These are phyloP conservation scores for Eimeria falciformis DNA, from an alignment of 169 alveolate genomes.

Conservation along the genomic window DNA sequence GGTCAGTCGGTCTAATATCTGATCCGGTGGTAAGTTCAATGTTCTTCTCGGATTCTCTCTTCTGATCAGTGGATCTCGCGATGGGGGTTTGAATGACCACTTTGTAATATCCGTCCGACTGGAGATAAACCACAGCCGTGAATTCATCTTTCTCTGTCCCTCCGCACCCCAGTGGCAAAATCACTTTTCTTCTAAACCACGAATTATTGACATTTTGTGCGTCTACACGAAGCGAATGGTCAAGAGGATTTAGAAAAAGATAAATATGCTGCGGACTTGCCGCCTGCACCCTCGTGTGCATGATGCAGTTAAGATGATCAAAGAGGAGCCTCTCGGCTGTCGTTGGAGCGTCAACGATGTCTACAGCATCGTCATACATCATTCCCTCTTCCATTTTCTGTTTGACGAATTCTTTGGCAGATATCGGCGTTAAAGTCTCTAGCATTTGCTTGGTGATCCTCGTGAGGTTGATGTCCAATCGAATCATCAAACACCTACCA, in stretches of 20 bases:
- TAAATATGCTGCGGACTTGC: neutral
- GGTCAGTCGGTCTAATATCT: neutral
- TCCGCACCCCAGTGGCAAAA: slow-evolving; percentile 1
- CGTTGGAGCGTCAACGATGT: neutral
- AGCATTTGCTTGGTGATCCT: slow-evolving; percentile 29
- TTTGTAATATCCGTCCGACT: neutral
- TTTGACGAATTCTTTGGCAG: neutral
- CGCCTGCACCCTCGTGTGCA: neutral
- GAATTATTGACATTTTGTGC: neutral
- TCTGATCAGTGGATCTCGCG: neutral
- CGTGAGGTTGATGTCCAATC: neutral
- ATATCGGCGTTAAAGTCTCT: neutral
- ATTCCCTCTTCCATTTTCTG: neutral
- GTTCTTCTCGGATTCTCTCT: neutral
- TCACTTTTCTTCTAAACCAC: slow-evolving; percentile 17
- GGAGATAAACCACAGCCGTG: neutral
- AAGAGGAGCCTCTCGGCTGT: neutral
- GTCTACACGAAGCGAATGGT: neutral
- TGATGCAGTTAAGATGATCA: neutral
- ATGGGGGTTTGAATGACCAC: neutral
- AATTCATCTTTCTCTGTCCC: neutral
- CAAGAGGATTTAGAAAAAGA: neutral
- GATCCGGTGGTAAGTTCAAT: neutral
- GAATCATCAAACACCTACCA: neutral
- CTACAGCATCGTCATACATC: slow-evolving; percentile 2